phyloP scores from a whole-genome alignment of 768 basidiomycete species.

The Kwoniella dendrophila region DNA sequence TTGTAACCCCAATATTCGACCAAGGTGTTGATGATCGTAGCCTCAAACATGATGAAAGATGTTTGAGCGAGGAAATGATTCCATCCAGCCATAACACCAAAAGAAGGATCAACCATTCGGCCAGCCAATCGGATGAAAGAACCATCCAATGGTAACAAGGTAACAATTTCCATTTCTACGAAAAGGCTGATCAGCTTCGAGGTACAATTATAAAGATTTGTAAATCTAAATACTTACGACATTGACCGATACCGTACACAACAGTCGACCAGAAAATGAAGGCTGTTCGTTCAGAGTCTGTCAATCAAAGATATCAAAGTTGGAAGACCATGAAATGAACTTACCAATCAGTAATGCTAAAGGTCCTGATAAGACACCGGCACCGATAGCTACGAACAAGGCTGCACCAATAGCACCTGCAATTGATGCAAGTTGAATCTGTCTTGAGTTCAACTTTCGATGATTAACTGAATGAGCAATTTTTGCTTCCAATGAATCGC shows the following conservation, averaged over 20 bases:
- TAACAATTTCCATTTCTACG: constrained; percentile 21
- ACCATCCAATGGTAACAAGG: constrained; percentile 32
- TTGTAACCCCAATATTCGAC: constrained; percentile 32
- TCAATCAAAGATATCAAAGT: background rate
- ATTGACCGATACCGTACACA: constrained; percentile 21
- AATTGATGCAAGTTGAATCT: constrained; percentile 24
- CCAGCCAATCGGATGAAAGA: constrained; percentile 29
- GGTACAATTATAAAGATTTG: background rate
- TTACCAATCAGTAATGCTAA: constrained; percentile 14
- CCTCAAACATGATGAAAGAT: constrained; percentile 26
- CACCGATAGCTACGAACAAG: constrained; percentile 25
- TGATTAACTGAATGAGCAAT: constrained; percentile 17
- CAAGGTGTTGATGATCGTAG: constrained; percentile 31
- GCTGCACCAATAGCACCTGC: constrained; percentile 27
- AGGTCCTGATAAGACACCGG: constrained; percentile 20
- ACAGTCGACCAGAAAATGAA: constrained; percentile 27
- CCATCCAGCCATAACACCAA: constrained; percentile 23
- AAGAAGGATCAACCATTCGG: constrained; percentile 30
- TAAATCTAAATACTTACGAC: constrained; percentile 11
- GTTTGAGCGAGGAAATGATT: constrained; percentile 27
- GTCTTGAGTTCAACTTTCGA: constrained; percentile 19
- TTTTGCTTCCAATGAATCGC: constrained; percentile 1
- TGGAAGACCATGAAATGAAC: background rate
- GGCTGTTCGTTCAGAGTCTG: background rate
- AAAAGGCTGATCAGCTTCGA: background rate